Evolutionary conservation across 1,284 basidiomycete species (phyloP).

Genomic region (Quambalaria eucalypti): DNA sequence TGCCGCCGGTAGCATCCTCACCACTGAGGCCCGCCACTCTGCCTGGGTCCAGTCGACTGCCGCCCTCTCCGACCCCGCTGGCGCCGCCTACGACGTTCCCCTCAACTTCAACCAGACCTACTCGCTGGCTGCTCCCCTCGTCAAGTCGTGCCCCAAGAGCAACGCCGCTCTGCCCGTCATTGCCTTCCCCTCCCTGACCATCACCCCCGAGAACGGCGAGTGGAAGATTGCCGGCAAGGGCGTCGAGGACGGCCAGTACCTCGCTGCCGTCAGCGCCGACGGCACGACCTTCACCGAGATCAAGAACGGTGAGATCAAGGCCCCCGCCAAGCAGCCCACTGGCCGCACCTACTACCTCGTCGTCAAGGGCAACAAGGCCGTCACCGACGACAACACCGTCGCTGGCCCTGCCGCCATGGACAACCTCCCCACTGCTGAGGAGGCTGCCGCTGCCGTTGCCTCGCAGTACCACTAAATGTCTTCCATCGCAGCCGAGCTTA

Average conservation of each 20-base stretch:
- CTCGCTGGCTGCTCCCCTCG: slow-evolving; percentile 48
- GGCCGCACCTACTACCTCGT: slow-evolving; percentile 50
- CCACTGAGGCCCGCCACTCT: slow-evolving; percentile 27
- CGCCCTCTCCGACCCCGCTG: slow-evolving; percentile 23
- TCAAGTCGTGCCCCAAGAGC: slow-evolving; percentile 52
- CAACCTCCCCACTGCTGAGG: slow-evolving; percentile 11
- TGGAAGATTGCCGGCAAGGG: slow-evolving; percentile 45
- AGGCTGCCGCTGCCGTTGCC: not conserved
- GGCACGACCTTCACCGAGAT: slow-evolving; percentile 36
- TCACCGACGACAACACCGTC: slow-evolving; percentile 50
- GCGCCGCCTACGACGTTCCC: slow-evolving; percentile 52
- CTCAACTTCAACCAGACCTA: slow-evolving; percentile 48
- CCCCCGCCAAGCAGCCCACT: slow-evolving; percentile 46
- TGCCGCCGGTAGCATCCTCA: slow-evolving; percentile 32
- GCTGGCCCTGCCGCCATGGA: slow-evolving; percentile 52
- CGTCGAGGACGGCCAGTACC: slow-evolving; percentile 41
- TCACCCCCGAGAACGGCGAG: slow-evolving; percentile 33
- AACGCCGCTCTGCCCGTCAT: slow-evolving; percentile 51
- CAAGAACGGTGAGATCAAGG: slow-evolving; percentile 38
- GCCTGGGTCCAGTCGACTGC: slow-evolving; percentile 27
- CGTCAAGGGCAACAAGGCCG: slow-evolving; percentile 41
- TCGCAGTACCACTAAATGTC: not conserved
- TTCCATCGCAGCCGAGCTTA: too few relatives aligned
- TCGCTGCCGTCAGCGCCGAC: slow-evolving; percentile 50
- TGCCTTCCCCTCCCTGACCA: slow-evolving; percentile 50